Evolutionary conservation across 1,284 basidiomycete genomes (phyloP).

Genomic region (Malassezia nana): DNA sequence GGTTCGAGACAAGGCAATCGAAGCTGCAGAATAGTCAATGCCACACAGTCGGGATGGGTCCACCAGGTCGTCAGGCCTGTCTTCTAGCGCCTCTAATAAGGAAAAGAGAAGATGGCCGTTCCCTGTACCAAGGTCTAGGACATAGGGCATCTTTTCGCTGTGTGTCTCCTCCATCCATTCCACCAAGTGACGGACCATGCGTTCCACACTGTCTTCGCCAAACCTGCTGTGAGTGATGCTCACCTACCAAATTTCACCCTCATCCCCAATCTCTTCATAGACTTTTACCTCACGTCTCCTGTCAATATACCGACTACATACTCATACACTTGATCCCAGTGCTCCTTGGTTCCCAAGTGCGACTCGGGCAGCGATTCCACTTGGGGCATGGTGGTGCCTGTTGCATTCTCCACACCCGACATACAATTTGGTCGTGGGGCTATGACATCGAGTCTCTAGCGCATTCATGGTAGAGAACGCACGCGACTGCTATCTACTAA

Average conservation of each 20-base stretch:
- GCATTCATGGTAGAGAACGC: no score
- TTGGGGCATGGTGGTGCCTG: not conserved
- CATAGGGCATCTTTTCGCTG: constrained; percentile 12
- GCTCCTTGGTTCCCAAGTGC: constrained; percentile 61
- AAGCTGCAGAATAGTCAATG: constrained; percentile 69
- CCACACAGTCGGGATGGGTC: constrained; percentile 56
- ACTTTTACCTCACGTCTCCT: constrained; percentile 58
- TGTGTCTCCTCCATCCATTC: constrained; percentile 11
- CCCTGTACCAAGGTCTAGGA: constrained; percentile 60
- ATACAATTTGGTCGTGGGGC: not conserved
- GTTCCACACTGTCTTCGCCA: constrained; percentile 66
- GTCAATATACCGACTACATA: not conserved
- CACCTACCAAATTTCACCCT: constrained; percentile 71
- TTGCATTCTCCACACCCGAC: not conserved
- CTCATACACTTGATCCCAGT: constrained; percentile 35
- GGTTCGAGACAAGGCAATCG: constrained; percentile 52
- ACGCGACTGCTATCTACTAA: no score
- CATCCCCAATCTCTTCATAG: constrained; percentile 71
- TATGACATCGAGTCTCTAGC: no score
- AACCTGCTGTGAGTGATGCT: constrained; percentile 56
- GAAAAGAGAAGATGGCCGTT: constrained; percentile 75
- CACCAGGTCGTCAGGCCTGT: constrained; percentile 58
- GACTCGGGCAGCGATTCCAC: constrained; percentile 50
- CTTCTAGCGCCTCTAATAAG: constrained; percentile 49
- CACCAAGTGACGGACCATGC: constrained; percentile 56